These are phyloP conservation scores for Albophoma yamanashiensis DNA, from an alignment of 2,329 filamentous ascomycete genomes.

Conservation along the genomic window DNA sequence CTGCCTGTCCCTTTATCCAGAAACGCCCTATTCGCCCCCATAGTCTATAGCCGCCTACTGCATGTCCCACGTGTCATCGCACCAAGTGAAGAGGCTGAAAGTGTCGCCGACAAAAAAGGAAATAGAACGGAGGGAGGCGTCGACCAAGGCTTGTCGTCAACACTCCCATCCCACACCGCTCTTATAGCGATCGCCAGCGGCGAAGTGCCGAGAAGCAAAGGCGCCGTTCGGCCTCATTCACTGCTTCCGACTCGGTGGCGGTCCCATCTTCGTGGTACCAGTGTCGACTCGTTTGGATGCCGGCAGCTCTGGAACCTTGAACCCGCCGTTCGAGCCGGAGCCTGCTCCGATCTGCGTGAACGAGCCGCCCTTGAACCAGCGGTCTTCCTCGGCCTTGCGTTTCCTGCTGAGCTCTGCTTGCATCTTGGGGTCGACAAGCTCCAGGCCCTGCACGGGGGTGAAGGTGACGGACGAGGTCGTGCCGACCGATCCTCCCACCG, in stretches of 20 bases:
- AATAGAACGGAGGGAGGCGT: not conserved
- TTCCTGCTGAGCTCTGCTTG: constrained; percentile 82
- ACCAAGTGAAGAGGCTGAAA: not conserved
- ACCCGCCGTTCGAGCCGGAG: constrained; percentile 39
- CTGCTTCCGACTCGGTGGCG: constrained; percentile 18
- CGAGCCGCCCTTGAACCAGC: constrained; percentile 95
- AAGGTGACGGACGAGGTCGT: constrained; percentile 85
- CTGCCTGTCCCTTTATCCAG: not conserved
- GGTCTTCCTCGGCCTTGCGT: constrained; percentile 85
- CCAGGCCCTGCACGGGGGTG: constrained; percentile 86
- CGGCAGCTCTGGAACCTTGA: constrained; percentile 74
- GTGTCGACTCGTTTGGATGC: constrained; percentile 55
- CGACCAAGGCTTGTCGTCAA: not conserved
- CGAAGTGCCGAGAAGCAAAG: not conserved
- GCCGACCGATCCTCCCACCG: constrained; percentile 49
- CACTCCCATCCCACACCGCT: not conserved
- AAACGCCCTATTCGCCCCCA: constrained; percentile 2
- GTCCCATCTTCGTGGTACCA: constrained; percentile 23
- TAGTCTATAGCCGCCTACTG: not conserved
- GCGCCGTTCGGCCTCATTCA: not conserved
- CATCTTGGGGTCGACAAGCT: constrained; percentile 88
- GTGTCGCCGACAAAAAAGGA: not conserved
- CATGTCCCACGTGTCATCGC: not conserved
- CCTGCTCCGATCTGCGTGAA: constrained; percentile 73
- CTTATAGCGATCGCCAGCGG: not conserved